Evolutionary conservation across 2,329 filamentous ascomycete genomes (phyloP), one percentile per base, ranked within the genome.

Genomic region (Aureobasidium zeae): DNA sequence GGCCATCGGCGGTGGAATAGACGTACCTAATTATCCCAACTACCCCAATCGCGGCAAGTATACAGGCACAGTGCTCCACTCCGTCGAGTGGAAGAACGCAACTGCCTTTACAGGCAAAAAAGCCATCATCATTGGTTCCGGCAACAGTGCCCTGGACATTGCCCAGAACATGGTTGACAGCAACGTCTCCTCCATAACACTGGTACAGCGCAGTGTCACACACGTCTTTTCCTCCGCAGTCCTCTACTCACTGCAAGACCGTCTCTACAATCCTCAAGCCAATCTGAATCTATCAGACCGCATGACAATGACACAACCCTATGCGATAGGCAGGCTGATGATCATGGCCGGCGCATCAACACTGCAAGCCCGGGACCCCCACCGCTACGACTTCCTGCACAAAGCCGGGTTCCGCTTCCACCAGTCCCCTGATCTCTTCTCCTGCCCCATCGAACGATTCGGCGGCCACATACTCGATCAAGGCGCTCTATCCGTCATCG

Each of bases 81-180:
- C 60, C 0, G 55, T 53, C 4, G 47, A 55, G 2, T 66, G 66
- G 47, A 57, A 50, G n/a, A 56, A 54, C 29, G 51, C 61, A 12
- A 50, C 51, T 8, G 32, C 44, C 4, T 65, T 57, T 53, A 56
- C 55, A 15, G 65, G 65, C 20, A 69, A 70, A 43, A 59, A 59
- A 22, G 68, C 63, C 4, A 51, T 71, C 22, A 63, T 73, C 1
- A 55, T 73, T 12, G 69, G 70, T 19, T 64, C 63, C 13, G 70
- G 64, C 38, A 72, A 72, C 49, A 70, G 67, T 1, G 68, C 63
- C 1, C 68, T 71, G 53, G 68, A 72, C 51, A 62, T 71, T 17
- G 65, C 68, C 2, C 62, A 69, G 52, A 67, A 71, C 52, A 70
- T 69, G 60, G 58, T 62, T 26, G 58, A 64, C 16, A 63, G 63